Base-by-base conservation (phyloP, 192 early-diverging fungal species). In the Entomortierella beljakovae region DNA sequence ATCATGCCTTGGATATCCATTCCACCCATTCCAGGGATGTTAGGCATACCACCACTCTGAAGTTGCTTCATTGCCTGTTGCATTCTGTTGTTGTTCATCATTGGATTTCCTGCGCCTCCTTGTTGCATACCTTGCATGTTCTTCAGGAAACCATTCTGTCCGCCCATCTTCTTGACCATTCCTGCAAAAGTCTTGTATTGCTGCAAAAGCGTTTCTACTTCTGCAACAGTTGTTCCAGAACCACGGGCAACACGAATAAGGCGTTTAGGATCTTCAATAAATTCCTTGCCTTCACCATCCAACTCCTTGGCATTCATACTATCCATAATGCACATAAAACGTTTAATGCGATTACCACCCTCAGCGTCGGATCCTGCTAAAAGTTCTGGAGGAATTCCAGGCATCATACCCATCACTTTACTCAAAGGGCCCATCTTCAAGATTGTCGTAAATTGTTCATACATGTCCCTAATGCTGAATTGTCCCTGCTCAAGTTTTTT, bases 81-180 rank as follows among this genome's bases (percentile, higher is more conserved):
- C 55, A 71, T 76, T 42, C 38, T 81, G 68, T 68, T 68, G 32
- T 20, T 35, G 43, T 68, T 70, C 51, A 72, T 40, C 64, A 67
- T 80, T 6, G 58, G 65, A 34, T 68, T 73, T 20, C 67, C 57
- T 3, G 56, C 66, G 13, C 66, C 60, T 20, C 77, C 79, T 15
- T 61, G 69, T 37, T 71, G 70, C 60, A 83, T 83, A 42, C 80
- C 81, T 25, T 83, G 80, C 85, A 89, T 86, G 38, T 76, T 81
- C 73, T 90, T 89, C 64, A 98, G 67, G 57, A 96, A 82, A 37
- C 93, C 93, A 68, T 96, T 94, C 61, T 88, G 93, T 9, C 96
- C 96, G 59, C 96, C 96, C 94, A 98, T 94, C 55, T 85, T 90
- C 88, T 98, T 98, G 62, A 98, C 90, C 75, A 97, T 91, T 51